Conservation (phyloP, 2,329 filamentous ascomycete genomes). For the Celoporthe dispersa region DNA sequence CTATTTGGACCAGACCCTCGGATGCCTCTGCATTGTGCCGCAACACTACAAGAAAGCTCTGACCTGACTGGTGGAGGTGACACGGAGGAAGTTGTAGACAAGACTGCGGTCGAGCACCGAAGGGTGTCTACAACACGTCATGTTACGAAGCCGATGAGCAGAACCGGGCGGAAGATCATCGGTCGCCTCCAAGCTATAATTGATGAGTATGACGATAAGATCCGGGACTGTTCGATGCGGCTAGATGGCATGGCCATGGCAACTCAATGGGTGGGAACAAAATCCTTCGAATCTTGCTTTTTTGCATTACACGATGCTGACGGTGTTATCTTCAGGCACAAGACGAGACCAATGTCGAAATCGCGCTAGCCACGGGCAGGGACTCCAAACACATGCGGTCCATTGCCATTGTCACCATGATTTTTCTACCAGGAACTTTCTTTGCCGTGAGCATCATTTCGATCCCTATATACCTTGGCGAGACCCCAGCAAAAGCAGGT, state of each 20-base stretch:
- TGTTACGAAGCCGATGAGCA: conserved; percentile 8
- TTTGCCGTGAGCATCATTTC: conserved; percentile 34
- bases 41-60: neutral
- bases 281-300: neutral
- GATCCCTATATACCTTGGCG: neutral
- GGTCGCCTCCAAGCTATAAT: conserved; percentile 33
- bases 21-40: conserved; percentile 26
- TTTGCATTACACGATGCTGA: neutral
- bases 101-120: neutral
- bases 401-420: conserved; percentile 39
- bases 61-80: neutral
- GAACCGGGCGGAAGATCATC: conserved; percentile 27
- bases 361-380: conserved; percentile 35
- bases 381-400: conserved; percentile 39
- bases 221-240: conserved; percentile 40
- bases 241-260: conserved; percentile 42
- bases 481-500: neutral
- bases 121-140: neutral
- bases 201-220: conserved; percentile 40
- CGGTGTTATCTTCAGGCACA: conserved; percentile 31
- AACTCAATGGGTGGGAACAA: conserved; percentile 40
- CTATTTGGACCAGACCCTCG: conserved; percentile 20
- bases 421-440: conserved; percentile 40
- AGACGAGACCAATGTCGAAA: conserved; percentile 38
- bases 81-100: neutral